These are phyloP conservation scores for Xeromyces bisporus DNA, from an alignment of 495 filamentous ascomycete species.

Conservation along the genomic window DNA sequence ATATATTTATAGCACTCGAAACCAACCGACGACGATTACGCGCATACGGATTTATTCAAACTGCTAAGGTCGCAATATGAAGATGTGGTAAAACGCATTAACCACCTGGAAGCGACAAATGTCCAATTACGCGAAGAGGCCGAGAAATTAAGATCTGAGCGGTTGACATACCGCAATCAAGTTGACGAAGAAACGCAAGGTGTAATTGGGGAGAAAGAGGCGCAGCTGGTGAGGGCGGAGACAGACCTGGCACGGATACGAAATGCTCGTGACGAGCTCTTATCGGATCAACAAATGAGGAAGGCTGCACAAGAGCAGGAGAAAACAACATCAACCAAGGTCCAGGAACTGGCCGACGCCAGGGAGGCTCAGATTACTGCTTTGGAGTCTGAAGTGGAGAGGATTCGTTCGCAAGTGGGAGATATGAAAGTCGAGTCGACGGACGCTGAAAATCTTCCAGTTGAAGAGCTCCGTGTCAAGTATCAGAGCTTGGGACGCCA, in stretches of 20 bases:
- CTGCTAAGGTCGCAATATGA: slow-evolving; percentile 76
- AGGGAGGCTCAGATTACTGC: slow-evolving; percentile 58
- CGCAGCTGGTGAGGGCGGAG: slow-evolving; percentile 63
- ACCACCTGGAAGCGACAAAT: slow-evolving; percentile 79
- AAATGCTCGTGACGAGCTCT: slow-evolving; percentile 61
- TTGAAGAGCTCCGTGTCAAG: slow-evolving; percentile 57
- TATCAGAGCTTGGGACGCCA: slow-evolving; percentile 58
- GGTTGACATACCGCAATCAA: slow-evolving; percentile 61
- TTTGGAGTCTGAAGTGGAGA: slow-evolving; percentile 64
- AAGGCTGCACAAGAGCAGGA: slow-evolving; percentile 67
- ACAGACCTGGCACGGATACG: slow-evolving; percentile 74
- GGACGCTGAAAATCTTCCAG: slow-evolving; percentile 25
- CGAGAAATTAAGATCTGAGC: slow-evolving; percentile 66
- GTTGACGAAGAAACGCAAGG: slow-evolving; percentile 62
- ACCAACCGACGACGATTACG: slow-evolving; percentile 83
- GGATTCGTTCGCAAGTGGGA: slow-evolving; percentile 40
- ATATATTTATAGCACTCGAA: slow-evolving; percentile 45
- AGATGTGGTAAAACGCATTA: slow-evolving; percentile 79
- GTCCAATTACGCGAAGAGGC: slow-evolving; percentile 70
- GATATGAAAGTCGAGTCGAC: slow-evolving; percentile 24
- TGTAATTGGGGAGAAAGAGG: slow-evolving; percentile 56
- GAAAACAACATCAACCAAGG: slow-evolving; percentile 42
- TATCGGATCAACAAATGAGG: slow-evolving; percentile 64
- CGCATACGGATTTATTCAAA: slow-evolving; percentile 83
- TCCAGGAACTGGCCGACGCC: slow-evolving; percentile 62